These are phyloP conservation scores for Mycosphaerella sp. DNA, from an alignment of 2,329 filamentous ascomycete species.

Conservation along the genomic window DNA sequence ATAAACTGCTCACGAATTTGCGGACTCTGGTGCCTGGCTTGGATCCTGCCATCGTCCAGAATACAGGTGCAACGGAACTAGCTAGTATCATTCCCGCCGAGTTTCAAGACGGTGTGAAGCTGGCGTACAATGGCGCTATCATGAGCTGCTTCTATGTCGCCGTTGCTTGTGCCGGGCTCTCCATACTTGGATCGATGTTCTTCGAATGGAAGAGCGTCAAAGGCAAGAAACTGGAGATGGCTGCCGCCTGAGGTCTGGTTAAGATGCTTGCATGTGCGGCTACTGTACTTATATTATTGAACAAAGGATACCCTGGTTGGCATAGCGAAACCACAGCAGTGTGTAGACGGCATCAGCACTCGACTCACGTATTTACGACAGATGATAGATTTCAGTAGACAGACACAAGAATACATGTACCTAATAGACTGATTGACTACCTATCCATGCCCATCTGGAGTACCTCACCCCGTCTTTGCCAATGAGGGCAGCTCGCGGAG, in stretches of 20 bases:
- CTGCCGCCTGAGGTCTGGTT: slow-evolving; percentile 21
- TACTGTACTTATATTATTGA: background rate
- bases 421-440: background rate
- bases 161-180: slow-evolving; percentile 48
- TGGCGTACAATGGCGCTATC: slow-evolving; percentile 58
- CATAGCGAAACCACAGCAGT: background rate
- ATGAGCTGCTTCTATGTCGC: slow-evolving; percentile 55
- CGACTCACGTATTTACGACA: background rate
- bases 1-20: slow-evolving; percentile 41
- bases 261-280: background rate
- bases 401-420: background rate
- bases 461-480: background rate
- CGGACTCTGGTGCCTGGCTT: slow-evolving; percentile 38
- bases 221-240: slow-evolving; percentile 39
- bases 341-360: background rate
- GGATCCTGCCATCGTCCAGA: slow-evolving; percentile 39
- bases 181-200: slow-evolving; percentile 48
- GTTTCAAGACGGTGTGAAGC: slow-evolving; percentile 49
- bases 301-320: background rate
- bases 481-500: background rate
- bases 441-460: too few species aligned
- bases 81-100: slow-evolving; percentile 46
- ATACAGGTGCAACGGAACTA: slow-evolving; percentile 54
- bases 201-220: slow-evolving; percentile 65
- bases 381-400: background rate